Evolutionary conservation across 805 yeast genomes (phyloP).

Genomic region (Kodamaea kaohsiungensis): DNA sequence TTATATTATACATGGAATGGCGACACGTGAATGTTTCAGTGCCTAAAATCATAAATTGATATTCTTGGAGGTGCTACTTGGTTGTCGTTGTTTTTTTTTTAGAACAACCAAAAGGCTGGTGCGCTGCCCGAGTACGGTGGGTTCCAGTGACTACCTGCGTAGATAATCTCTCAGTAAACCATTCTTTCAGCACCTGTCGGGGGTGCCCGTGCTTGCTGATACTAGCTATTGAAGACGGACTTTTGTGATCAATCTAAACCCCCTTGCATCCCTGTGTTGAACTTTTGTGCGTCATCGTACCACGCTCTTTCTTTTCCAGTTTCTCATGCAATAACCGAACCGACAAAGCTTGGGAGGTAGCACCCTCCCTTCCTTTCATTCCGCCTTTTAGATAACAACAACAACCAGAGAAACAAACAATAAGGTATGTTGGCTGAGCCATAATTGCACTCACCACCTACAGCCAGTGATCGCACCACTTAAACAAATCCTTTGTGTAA

Average conservation of each 20-base stretch:
- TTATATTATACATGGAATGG: background rate
- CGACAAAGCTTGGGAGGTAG: background rate
- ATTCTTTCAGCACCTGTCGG: background rate
- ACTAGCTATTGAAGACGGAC: background rate
- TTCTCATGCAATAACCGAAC: background rate
- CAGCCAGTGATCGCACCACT: background rate
- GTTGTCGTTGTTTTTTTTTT: too few relatives aligned
- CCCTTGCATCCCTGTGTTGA: constrained; percentile 2
- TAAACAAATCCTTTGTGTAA: background rate
- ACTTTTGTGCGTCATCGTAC: background rate
- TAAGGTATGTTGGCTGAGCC: background rate
- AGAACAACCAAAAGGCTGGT: too few relatives aligned
- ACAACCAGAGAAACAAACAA: background rate
- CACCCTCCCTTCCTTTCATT: background rate
- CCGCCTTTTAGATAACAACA: background rate
- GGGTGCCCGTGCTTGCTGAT: background rate
- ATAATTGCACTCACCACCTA: background rate
- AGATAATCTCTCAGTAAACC: background rate
- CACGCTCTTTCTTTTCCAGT: background rate
- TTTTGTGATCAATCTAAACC: background rate
- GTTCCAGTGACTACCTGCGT: background rate
- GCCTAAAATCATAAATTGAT: background rate
- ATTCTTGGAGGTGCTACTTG: background rate
- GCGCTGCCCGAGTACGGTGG: background rate
- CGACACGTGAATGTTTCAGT: background rate